phyloP scores from a whole-genome alignment of 139 green algal genomes.

The Chlamydomonas schloesseri region DNA sequence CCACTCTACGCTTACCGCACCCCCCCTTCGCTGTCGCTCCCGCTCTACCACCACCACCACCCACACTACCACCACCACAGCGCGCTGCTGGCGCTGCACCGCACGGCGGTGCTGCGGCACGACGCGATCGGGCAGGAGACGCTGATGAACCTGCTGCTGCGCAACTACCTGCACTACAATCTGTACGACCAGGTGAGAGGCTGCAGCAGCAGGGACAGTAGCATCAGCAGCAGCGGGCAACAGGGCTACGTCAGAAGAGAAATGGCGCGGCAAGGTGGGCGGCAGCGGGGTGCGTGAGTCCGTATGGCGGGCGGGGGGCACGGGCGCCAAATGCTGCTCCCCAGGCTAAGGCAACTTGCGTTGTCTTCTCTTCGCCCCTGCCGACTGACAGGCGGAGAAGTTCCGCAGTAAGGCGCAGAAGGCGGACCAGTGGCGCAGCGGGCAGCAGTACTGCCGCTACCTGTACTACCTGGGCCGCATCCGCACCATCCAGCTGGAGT shows the following conservation, averaged over 20 bases:
- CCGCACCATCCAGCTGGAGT: constrained; percentile 96
- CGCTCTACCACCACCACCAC: too few relatives aligned
- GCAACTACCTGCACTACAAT: constrained; percentile 96
- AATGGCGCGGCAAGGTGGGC: too few relatives aligned
- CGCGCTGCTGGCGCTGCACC: constrained; percentile 88
- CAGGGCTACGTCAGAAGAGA: too few relatives aligned
- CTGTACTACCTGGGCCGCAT: constrained; percentile 98
- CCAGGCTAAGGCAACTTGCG: too few relatives aligned
- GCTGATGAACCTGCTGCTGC: constrained; percentile 94
- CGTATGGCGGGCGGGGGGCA: too few relatives aligned
- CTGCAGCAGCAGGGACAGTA: too few relatives aligned
- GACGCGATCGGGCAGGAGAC: constrained; percentile 95
- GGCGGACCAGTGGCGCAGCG: constrained; percentile 80
- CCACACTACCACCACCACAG: constrained; percentile 53
- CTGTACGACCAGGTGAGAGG: constrained; percentile 94
- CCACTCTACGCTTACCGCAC: too few relatives aligned
- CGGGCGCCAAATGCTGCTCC: too few relatives aligned
- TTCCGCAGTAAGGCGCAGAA: constrained; percentile 94
- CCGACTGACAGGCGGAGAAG: constrained; percentile 92
- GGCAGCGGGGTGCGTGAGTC: too few relatives aligned
- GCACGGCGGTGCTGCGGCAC: constrained; percentile 91
- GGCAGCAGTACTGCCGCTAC: constrained; percentile 92
- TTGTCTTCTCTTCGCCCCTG: too few relatives aligned
- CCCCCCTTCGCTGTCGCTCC: too few relatives aligned
- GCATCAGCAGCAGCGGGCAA: too few relatives aligned